Conservation (phyloP, 1,284 basidiomycete genomes). For the Cutaneotrichosporon cyanovorans region DNA sequence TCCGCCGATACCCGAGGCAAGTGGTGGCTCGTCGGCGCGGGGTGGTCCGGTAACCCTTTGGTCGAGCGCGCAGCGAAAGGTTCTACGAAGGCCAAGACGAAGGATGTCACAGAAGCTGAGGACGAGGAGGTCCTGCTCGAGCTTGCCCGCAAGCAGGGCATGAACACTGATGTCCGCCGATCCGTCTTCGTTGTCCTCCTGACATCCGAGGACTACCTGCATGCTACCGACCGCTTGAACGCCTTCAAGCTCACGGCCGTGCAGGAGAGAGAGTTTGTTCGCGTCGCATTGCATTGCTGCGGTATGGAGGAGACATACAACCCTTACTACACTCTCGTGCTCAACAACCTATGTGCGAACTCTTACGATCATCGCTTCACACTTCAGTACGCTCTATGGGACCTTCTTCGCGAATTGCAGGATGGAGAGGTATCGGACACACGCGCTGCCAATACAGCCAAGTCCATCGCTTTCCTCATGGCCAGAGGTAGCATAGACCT, state of each 20-base stretch:
- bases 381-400: slow-evolving; percentile 94
- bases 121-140: slow-evolving; percentile 58
- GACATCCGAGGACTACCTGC: slow-evolving; percentile 92
- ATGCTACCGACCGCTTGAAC: slow-evolving; percentile 79
- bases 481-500: slow-evolving; percentile 65
- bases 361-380: slow-evolving; percentile 73
- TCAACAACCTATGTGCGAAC: slow-evolving; percentile 53
- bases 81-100: slow-evolving; percentile 1
- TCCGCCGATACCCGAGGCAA: slow-evolving; percentile 81
- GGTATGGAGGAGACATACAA: slow-evolving; percentile 90
- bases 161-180: slow-evolving; percentile 94
- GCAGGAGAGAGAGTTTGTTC: slow-evolving; percentile 88
- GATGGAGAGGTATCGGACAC: slow-evolving; percentile 48
- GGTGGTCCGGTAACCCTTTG: slow-evolving; percentile 87
- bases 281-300: slow-evolving; percentile 87
- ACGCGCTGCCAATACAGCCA: slow-evolving; percentile 52
- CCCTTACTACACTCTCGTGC: slow-evolving; percentile 88
- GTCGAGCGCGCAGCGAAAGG: slow-evolving; percentile 49
- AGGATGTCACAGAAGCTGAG: slow-evolving; percentile 18
- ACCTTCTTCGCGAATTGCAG: slow-evolving; percentile 86
- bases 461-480: slow-evolving; percentile 75
- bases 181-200: slow-evolving; percentile 88
- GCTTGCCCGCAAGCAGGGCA: slow-evolving; percentile 85
- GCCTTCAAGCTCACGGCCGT: slow-evolving; percentile 77
- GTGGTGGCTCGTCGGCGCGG: slow-evolving; percentile 98